Conservation (phyloP, 805 yeast genomes). For the Zygotorulaspora sp. region DNA sequence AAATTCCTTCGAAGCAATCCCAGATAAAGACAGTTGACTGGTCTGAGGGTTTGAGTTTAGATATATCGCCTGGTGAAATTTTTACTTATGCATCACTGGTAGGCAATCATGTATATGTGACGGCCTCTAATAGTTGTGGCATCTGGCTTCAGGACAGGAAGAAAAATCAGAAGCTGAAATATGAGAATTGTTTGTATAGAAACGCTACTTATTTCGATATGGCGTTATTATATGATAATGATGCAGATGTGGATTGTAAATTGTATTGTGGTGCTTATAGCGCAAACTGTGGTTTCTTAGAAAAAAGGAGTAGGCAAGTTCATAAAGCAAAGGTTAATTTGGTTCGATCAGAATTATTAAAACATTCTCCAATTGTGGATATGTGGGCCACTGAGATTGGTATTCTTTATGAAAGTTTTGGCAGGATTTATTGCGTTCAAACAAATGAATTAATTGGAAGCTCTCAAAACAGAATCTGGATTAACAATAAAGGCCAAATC, state of each 20-base stretch:
- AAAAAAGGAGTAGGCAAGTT: conserved; percentile 3
- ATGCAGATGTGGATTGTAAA: conserved; percentile 4
- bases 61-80: not conserved
- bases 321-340: not conserved
- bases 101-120: not conserved
- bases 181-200: conserved; percentile 1
- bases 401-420: conserved; percentile 8
- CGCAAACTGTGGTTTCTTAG: conserved; percentile 10
- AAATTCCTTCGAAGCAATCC: not conserved
- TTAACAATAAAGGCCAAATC: conserved; percentile 1
- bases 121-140: conserved; percentile 3
- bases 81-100: not conserved
- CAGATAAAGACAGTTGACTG: not conserved
- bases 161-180: not conserved
- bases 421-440: conserved; percentile 4
- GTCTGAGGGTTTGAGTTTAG: not conserved
- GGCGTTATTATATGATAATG: conserved; percentile 2
- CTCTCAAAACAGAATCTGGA: conserved; percentile 6
- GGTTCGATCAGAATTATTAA: not conserved
- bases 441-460: conserved; percentile 1
- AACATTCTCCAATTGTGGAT: conserved; percentile 5
- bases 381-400: conserved; percentile 11
- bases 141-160: not conserved
- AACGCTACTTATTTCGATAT: conserved; percentile 7
- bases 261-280: conserved; percentile 12